Base-by-base conservation (phyloP, 2,329 filamentous ascomycete species). In the Alternaria arborescens region DNA sequence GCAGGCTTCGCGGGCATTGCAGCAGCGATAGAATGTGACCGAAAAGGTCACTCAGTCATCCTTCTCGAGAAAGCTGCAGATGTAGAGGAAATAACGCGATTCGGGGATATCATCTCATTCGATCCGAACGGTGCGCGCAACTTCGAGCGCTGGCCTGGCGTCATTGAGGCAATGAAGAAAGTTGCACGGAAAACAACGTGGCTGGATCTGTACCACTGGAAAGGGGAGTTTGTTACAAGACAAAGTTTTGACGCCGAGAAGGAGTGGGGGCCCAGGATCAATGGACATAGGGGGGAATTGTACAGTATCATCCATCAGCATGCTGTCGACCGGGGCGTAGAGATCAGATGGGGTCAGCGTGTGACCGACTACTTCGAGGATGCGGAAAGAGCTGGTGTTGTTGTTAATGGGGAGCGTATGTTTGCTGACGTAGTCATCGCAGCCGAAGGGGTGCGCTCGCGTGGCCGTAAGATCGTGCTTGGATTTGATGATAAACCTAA, bases 91-190 rank as follows among this genome's bases (percentile, higher is more conserved):
- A 82, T 88, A 38, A 89, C 87, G 58, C 75, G 79, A 1, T 82
- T 88, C 0, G 87, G 87, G 42, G 85, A 89, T 75, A 87, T 88
- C 65, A 88, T 88, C 67, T 86, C 83, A 8, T 88, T 88, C 65
- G 86, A 87, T 8, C 80, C 84, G 42, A 89, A 89, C 70, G 85
- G 82, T 18, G 85, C 86, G 1, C 82, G 86, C 30, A 86, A 89
- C 65, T 88, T 88, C 65, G 74, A 83, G 56, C 83, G 87, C 36
- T 77, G 77, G 76, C 75, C 79, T 12, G 79, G 79, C 22, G 80
- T 88, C 22, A 80, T 81, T 16, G 76, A 79, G 46, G 79, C 79
- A 28, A 78, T 87, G 75, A 79, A 82, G 14, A 76, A 80, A 7
- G 76, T 87, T 14, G 85, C 83, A 63, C 85, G 86, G 58, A 73